These are phyloP conservation scores for Nakaseomyces bracarensis DNA, from an alignment of 1,139 yeast genomes.

Conservation along the genomic window DNA sequence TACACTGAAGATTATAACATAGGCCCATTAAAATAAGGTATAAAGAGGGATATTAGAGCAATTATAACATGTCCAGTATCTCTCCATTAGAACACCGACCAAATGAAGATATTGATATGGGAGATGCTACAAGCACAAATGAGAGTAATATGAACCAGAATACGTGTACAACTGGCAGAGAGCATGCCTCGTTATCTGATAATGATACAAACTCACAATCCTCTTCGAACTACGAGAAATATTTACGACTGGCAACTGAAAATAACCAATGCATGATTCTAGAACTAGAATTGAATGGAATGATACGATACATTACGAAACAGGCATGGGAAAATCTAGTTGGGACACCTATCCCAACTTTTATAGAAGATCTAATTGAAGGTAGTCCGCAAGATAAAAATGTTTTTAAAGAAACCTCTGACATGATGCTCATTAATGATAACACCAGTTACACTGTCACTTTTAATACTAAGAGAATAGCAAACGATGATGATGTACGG, in stretches of 20 bases:
- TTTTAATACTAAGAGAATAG: constrained; percentile 33
- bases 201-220: constrained; percentile 12
- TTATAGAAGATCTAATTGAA: constrained; percentile 51
- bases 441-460: constrained; percentile 63
- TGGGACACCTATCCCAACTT: constrained; percentile 40
- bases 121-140: background rate
- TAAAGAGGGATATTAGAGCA: background rate
- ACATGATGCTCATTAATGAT: constrained; percentile 65
- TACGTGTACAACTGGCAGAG: background rate
- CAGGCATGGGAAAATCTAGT: constrained; percentile 62
- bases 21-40: too few species aligned
- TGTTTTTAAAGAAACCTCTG: constrained; percentile 64
- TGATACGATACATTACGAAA: constrained; percentile 61
- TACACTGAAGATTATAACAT: too few species aligned
- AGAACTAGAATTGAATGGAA: constrained; percentile 76
- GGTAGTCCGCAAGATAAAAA: constrained; percentile 60
- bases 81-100: background rate
- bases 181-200: background rate
- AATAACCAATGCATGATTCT: constrained; percentile 74
- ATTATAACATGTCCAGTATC: background rate
- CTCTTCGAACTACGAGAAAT: constrained; percentile 24
- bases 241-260: constrained; percentile 43
- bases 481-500: constrained; percentile 14
- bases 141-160: background rate
- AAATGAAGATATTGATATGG: constrained; percentile 1